Percentiles rank a stretch among this genome's conserved stretches.
Conservation (phyloP, 2,329 filamentous ascomycete species). For the Geosmithia morbida region DNA sequence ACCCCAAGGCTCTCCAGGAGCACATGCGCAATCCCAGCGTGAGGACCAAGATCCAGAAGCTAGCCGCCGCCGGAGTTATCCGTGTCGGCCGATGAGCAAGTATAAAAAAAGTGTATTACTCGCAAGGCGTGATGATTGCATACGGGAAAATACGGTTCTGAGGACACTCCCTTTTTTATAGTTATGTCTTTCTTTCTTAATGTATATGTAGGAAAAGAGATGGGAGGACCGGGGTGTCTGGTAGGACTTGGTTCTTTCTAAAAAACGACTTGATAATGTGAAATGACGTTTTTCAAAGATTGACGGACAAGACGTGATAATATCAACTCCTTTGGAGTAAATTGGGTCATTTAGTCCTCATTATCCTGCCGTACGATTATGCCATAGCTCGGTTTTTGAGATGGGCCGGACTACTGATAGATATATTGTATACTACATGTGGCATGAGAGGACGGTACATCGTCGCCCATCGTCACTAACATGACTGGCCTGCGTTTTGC, state of each 20-base stretch:
- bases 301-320: background rate
- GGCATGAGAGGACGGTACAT: no score
- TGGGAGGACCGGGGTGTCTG: background rate
- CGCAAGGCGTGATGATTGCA: background rate
- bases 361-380: background rate
- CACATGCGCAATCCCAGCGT: constrained; percentile 92
- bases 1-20: constrained; percentile 84
- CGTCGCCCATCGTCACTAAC: no score
- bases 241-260: background rate
- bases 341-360: background rate
- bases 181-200: background rate
- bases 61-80: constrained; percentile 87
- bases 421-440: no score
- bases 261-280: background rate
- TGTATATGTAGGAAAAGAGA: background rate
- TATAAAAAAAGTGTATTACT: background rate
- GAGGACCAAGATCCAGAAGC: constrained; percentile 80
- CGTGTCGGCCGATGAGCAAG: constrained; percentile 40
- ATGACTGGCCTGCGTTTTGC: no score
- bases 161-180: background rate
- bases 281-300: background rate
- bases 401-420: no score
- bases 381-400: no score
- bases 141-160: background rate
- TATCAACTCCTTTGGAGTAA: background rate